Evolutionary conservation across 2,329 filamentous ascomycete species (phyloP).

Genomic region (Pestalotiopsis sp.): DNA sequence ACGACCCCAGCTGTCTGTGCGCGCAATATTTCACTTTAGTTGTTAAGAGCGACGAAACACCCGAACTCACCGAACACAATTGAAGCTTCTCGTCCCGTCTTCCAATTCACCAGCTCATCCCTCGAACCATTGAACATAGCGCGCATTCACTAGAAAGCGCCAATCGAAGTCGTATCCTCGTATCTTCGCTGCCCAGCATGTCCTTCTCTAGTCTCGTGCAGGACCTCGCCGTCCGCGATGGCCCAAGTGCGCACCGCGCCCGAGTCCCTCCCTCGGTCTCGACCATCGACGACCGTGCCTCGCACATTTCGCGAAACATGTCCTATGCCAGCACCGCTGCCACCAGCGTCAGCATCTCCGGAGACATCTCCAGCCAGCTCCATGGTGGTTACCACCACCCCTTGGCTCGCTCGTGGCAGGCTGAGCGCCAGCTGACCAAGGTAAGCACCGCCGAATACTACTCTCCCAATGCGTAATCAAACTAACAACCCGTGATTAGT

Average conservation of each 20-base stretch:
- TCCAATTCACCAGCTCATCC: background rate
- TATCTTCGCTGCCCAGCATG: conserved; percentile 41
- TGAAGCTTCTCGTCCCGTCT: background rate
- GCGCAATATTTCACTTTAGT: background rate
- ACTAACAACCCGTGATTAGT: conserved; percentile 51
- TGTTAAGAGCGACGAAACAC: background rate
- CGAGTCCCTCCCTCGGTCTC: conserved; percentile 50
- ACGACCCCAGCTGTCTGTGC: background rate
- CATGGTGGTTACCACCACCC: conserved; percentile 84
- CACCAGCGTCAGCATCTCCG: conserved; percentile 70
- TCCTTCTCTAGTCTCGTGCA: conserved; percentile 71
- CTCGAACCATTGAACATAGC: background rate
- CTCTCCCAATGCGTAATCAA: background rate
- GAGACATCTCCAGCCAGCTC: conserved; percentile 80
- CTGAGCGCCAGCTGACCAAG: conserved; percentile 84
- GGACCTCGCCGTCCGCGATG: conserved; percentile 63
- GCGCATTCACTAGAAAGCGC: background rate
- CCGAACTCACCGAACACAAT: background rate
- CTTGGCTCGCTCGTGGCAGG: conserved; percentile 79
- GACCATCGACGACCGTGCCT: conserved; percentile 62
- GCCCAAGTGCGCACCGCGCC: conserved; percentile 48
- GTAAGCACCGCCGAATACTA: conserved; percentile 43
- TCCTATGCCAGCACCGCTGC: conserved; percentile 69
- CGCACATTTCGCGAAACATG: conserved; percentile 65
- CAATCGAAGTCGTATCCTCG: background rate